Evolutionary conservation across 345 rosid species (phyloP), one percentile per base, ranked within the genome.

Genomic region (Bruguiera parviflora): DNA sequence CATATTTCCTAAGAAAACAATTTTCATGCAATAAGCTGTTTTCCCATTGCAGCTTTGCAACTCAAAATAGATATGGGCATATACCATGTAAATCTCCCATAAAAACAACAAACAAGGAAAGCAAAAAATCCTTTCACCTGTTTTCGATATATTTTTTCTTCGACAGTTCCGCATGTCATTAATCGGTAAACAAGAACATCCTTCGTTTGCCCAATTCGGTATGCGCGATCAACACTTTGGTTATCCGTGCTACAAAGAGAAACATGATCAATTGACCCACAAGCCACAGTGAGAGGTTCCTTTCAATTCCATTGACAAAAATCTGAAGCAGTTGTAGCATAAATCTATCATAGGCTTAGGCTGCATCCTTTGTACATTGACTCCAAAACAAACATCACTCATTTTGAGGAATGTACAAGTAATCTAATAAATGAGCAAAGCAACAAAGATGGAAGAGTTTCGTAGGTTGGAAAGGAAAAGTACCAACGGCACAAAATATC

Each of bases 141-240:
- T 75, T 92, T 95, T 73, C 96, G 84, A 64, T 95, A 95, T 53
- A 95, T 95, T 84, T 95, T 95, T 75, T 95, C 99, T 88, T 95
- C 99, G 19, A 95, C 96, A 31, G 99, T 95, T 79, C 96, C 99
- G 71, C 96, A 87, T 16, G 92, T 90, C 99, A 95, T 95, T 77
- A 95, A 73, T 74, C 99, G 84, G 73, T 95, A 95, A 46, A 95
- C 99, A 13, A 92, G 15, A 21, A 92, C 99, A 79, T 95, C 98
- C 80, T 95, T 95, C 63, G 69, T 85, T 74, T 95, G 99, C 65
- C 99, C 99, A 62, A 95, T 95, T 76, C 99, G 88, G 72, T 95
- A 95, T 66, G 99, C 99, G 58, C 99, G 89, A 83, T 95, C 99
- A 81, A 95, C 96, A 65, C 99, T 95, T 78, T 92, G 99, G 81